Conservation (phyloP, 352 stramenopile species). For the Phytopythium vexans region DNA sequence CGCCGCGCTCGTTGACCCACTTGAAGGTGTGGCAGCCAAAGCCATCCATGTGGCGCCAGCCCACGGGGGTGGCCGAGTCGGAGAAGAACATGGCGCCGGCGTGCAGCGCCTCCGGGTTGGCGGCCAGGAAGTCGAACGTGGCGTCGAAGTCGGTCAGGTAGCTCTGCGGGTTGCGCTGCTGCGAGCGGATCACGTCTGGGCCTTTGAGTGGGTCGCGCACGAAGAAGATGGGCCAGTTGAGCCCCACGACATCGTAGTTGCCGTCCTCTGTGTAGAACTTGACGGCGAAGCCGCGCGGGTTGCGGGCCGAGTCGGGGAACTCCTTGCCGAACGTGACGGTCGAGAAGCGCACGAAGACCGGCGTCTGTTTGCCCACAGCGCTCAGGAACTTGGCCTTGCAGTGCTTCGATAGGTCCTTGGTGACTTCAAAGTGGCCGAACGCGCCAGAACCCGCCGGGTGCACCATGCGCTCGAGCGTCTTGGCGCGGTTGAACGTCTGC, state of each 20-base stretch:
- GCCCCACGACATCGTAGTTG: conserved; percentile 88
- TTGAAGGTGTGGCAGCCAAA: conserved; percentile 90
- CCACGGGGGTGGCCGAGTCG: conserved; percentile 78
- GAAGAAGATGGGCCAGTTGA: conserved; percentile 92
- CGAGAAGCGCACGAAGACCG: conserved; percentile 80
- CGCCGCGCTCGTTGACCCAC: conserved; percentile 64
- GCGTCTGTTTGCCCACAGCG: conserved; percentile 76
- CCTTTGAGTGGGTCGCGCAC: conserved; percentile 90
- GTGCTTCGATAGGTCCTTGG: conserved; percentile 54
- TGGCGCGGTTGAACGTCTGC: conserved; percentile 36
- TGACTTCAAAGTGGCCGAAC: conserved; percentile 92
- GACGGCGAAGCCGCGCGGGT: conserved; percentile 83
- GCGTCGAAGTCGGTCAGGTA: conserved; percentile 80
- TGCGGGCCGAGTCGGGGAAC: conserved; percentile 70
- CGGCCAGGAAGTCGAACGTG: conserved; percentile 86
- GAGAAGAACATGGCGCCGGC: conserved; percentile 82
- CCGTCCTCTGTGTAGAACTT: conserved; percentile 93
- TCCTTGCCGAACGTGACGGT: conserved; percentile 71
- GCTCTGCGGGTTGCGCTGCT: conserved; percentile 83
- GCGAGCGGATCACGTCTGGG: conserved; percentile 88
- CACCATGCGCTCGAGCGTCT: conserved; percentile 33
- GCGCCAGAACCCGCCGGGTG: conserved; percentile 60
- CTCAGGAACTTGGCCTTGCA: conserved; percentile 85
- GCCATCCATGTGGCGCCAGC: conserved; percentile 85
- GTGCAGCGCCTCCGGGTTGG: conserved; percentile 82